Evolutionary conservation across 1,139 yeast genomes (phyloP), one percentile per base, ranked within the genome.

Genomic region (Spathaspora sp.): DNA sequence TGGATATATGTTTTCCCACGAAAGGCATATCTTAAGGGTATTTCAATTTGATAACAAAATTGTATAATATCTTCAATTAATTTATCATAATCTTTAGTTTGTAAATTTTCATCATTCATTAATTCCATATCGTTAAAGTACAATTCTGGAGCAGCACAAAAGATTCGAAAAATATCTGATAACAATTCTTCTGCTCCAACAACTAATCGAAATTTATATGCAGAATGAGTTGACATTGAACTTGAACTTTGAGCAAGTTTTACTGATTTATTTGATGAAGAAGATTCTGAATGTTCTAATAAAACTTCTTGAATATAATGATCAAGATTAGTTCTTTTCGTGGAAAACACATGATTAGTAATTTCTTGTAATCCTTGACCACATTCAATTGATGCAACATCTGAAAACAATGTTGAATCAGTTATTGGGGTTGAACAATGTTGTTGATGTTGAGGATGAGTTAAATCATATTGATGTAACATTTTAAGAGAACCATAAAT

Each of bases 11-110:
- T 42, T 43, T 60, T 61, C 23, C 61, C 56, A 43, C 59, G 63
- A 44, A 73, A 62, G 0, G 78, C 75, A 42, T 60, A 61, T 37
- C 65, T 59, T 29, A 74, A 50, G 1, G 77, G 76, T 9, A 56
- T 47, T 0, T 65, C 59, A 2, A 61, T 61, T 36, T 70, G 70
- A 20, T 56, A 56, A 4, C 66, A 59, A 48, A 63, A 68, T 26
- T 52, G 57, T 1, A 50, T 39, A 3, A 55, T 50, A 1, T 43
- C 20, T 17, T 37, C 42, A 2, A 53, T 53, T 38, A 71, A 47
- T 44, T 56, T 59, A 31, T 55, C 54, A 13, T 45, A 46, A 9
- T 50, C 48, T 29, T 48, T 48, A 1, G 44, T 31, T 20, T 55
- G 49, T n/a, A 57, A 46, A 29, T 56, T 56, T 3, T 46, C 39